Conservation (phyloP, 2,329 filamentous ascomycete genomes). For the Fusarium albosuccineum region DNA sequence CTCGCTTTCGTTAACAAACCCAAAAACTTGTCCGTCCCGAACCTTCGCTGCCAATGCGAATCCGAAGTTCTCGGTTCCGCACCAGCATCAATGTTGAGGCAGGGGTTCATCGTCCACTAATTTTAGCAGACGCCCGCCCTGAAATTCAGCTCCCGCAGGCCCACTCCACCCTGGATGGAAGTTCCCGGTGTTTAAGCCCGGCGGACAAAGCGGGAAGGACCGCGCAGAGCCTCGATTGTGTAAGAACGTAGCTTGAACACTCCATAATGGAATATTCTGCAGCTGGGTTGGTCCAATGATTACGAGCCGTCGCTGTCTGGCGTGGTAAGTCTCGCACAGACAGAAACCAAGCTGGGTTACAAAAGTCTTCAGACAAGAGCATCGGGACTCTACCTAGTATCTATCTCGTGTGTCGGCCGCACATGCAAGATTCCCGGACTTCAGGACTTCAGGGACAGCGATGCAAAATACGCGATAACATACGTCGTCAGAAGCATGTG, state of each 20-base stretch:
- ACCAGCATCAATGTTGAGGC: not conserved
- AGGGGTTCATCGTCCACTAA: not conserved
- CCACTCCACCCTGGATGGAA: not conserved
- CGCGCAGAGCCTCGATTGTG: not conserved
- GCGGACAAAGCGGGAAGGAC: not conserved
- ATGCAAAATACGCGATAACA: no score
- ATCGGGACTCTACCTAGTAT: constrained; percentile 46
- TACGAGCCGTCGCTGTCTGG: no score
- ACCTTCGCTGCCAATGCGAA: no score
- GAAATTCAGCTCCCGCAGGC: not conserved
- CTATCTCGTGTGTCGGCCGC: constrained; percentile 50
- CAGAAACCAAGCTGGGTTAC: not conserved
- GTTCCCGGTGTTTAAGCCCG: not conserved
- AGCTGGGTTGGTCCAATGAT: not conserved
- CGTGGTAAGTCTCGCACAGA: constrained; percentile 32
- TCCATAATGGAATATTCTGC: not conserved
- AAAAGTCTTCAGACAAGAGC: constrained; percentile 46
- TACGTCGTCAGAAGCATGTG: no score
- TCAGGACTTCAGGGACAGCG: no score
- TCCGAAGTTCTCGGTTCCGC: no score
- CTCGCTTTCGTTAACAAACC: no score
- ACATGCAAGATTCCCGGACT: constrained; percentile 29
- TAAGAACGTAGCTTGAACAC: not conserved
- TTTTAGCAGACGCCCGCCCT: not conserved
- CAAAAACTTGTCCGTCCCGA: no score